A percentile compares a stretch with the other conserved stretches of the same genome.
Conservation (phyloP, 257 asterid genomes). For the Lithospermum erythrorhizon region DNA sequence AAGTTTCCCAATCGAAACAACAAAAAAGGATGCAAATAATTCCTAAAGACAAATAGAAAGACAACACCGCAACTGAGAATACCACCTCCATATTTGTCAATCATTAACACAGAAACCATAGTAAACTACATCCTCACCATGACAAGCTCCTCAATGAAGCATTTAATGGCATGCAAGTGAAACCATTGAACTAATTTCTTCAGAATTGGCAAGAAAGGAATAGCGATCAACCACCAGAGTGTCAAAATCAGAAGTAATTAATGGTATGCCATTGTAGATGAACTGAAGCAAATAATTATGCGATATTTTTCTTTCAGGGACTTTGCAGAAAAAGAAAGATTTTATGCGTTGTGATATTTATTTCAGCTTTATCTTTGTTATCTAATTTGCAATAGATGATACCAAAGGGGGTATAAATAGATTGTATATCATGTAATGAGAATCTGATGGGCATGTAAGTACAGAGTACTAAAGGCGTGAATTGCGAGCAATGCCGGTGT, state of each 20-base stretch:
- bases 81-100: background rate
- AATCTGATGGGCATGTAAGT: background rate
- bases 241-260: background rate
- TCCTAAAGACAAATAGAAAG: background rate
- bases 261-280: background rate
- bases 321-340: background rate
- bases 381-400: background rate
- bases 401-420: background rate
- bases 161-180: no score
- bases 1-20: background rate
- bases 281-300: background rate
- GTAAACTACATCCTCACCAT: no score
- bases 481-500: background rate
- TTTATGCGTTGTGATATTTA: background rate
- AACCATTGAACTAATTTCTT: background rate
- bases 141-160: no score
- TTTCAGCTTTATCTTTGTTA: background rate
- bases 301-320: background rate
- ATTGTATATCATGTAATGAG: background rate
- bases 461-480: background rate
- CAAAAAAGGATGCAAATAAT: no score
- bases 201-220: background rate
- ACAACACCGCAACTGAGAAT: background rate
- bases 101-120: background rate
- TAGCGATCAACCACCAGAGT: background rate